These are phyloP conservation scores for Quercus parvula DNA, from an alignment of 306 rosid genomes.

Conservation along the genomic window DNA sequence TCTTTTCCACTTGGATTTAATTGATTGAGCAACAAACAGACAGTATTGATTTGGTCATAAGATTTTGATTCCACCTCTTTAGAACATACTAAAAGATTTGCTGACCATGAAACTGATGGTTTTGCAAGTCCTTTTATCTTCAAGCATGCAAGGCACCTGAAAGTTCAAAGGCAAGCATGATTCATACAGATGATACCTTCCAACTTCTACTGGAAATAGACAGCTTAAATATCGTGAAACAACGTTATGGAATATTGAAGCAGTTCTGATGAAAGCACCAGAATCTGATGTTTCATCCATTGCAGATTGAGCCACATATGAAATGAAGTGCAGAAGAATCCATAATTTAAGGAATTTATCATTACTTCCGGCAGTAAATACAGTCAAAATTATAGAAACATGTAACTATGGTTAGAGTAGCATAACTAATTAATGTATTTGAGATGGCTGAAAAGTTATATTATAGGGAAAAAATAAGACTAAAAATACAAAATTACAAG, in stretches of 20 bases:
- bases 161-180: too few relatives aligned
- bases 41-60: not conserved
- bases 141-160: not conserved
- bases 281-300: too few relatives aligned
- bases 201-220: too few relatives aligned
- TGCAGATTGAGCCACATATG: too few relatives aligned
- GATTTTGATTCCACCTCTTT: not conserved
- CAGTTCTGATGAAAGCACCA: too few relatives aligned
- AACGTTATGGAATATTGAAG: too few relatives aligned
- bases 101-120: not conserved
- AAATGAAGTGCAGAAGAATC: too few relatives aligned
- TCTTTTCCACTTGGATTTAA: not conserved
- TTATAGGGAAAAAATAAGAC: not conserved
- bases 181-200: too few relatives aligned
- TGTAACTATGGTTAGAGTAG: not conserved
- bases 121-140: not conserved
- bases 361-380: not conserved
- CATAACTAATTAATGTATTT: not conserved
- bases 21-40: not conserved
- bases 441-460: not conserved
- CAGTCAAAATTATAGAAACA: not conserved
- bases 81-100: not conserved
- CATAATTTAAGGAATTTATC: too few relatives aligned
- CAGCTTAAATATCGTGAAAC: too few relatives aligned
- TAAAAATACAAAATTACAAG: not conserved